Conservation (phyloP, 1,284 basidiomycete genomes). For the Trametes hirsuta region DNA sequence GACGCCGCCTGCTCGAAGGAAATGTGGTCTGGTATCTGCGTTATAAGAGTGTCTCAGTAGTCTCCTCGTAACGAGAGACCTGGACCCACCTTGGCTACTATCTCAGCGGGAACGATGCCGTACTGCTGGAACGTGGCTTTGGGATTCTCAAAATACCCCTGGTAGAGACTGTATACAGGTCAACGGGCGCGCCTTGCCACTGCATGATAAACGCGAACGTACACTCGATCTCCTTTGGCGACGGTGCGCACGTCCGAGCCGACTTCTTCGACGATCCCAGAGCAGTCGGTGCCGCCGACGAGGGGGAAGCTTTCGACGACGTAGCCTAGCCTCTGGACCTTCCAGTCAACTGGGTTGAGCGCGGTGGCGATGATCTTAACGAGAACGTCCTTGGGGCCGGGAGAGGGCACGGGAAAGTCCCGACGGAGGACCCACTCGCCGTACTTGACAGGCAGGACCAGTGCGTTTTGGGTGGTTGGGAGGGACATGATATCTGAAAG, state of each 20-base stretch:
- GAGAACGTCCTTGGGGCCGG: slow-evolving; percentile 7
- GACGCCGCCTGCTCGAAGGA: slow-evolving; percentile 28
- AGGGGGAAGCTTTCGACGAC: slow-evolving; percentile 35
- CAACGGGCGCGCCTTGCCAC: not conserved
- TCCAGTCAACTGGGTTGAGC: slow-evolving; percentile 43
- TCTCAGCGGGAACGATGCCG: slow-evolving; percentile 13
- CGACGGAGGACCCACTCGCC: slow-evolving; percentile 29
- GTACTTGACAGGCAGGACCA: slow-evolving; percentile 26
- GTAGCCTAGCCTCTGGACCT: slow-evolving; percentile 34
- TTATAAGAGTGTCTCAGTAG: not conserved
- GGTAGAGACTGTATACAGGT: slow-evolving; percentile 17
- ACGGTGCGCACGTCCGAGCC: slow-evolving; percentile 45
- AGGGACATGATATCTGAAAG: slow-evolving; percentile 3
- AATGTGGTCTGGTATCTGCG: slow-evolving; percentile 24
- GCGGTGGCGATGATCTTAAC: slow-evolving; percentile 20
- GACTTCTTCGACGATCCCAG: slow-evolving; percentile 48
- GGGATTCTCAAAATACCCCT: slow-evolving; percentile 15
- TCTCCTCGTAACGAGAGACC: not conserved
- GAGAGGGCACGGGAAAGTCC: slow-evolving; percentile 11
- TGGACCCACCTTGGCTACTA: slow-evolving; percentile 23
- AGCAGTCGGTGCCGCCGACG: slow-evolving; percentile 49
- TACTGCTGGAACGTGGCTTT: slow-evolving; percentile 31
- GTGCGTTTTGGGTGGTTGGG: slow-evolving; percentile 30
- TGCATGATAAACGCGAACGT: slow-evolving; percentile 33
- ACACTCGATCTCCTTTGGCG: slow-evolving; percentile 54